Base-by-base conservation (phyloP, 176 grass and related monocot genomes). In the Aegilops bicornis region DNA sequence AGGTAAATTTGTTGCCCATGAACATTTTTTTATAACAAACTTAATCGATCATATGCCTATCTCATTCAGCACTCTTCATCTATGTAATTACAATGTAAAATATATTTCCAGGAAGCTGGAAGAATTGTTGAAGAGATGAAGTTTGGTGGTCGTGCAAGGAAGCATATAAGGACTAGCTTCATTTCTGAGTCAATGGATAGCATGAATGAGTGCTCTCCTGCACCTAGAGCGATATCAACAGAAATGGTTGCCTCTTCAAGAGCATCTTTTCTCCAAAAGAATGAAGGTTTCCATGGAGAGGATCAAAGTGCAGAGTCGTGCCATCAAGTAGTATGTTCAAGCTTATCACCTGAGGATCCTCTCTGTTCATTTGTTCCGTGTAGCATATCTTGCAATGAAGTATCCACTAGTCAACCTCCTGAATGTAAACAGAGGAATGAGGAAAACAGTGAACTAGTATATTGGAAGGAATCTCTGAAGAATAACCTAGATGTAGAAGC, bases 301-400 rank as follows among this genome's bases (percentile, higher is more conserved):
- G 90, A 70, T 86, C 43, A 86, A 75, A 50, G 8, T 73, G 68
- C 72, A 60, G 76, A 70, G 33, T 79, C 69, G 0, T 69, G 80
- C 63, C 48, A 86, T 76, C 81, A 87, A 71, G 36, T 86, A 60
- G n/a, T 64, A 84, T 94, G 81, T 88, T 78, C 90, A 23, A 87
- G 73, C 78, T 83, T 92, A 89, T 90, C 89, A 52, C 89, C 66
- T 61, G 65, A 68, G 52, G 93, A 98, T 89, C 89, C 88, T 84
- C 69, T 95, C 52, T 95, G 96, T 94, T 98, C 93, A 37, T 58
- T 90, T 86, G 91, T 98, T 62, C 96, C 96, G 23, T 98, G 93
- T 60, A 98, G 96, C 69, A 82, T 98, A 82, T 89, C 89, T 80
- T 89, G 61, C 39, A 83, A 90, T 81, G 83, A 92, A 83, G 56